A percentile compares a stretch with the other conserved stretches of the same genome.
Conservation (phyloP, 2,329 filamentous ascomycete genomes). For the Cryphonectria naterciae region DNA sequence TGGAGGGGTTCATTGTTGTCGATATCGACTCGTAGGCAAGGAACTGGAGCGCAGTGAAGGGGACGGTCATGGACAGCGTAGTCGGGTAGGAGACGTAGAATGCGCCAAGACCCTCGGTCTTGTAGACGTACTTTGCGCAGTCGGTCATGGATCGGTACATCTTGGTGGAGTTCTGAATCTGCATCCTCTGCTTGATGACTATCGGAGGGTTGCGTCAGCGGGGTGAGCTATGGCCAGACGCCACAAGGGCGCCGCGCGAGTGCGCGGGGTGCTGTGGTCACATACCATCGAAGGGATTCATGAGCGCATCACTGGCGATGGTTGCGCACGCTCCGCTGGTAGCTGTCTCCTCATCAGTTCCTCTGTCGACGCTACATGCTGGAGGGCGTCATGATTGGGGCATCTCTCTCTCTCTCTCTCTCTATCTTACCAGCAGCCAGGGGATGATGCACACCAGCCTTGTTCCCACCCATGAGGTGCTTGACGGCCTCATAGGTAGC, state of each 20-base stretch:
- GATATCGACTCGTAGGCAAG: constrained; percentile 97
- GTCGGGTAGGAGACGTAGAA: constrained; percentile 99
- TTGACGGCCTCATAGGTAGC: constrained; percentile 98
- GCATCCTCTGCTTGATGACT: constrained; percentile 99
- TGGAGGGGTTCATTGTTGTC: constrained; percentile 85
- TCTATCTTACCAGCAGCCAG: constrained; percentile 77
- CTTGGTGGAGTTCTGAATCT: constrained; percentile 88
- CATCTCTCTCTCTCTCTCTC: neutral
- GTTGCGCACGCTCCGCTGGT: constrained; percentile 93
- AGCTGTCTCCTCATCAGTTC: constrained; percentile 54
- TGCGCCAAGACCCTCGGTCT: constrained; percentile 81
- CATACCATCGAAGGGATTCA: constrained; percentile 98
- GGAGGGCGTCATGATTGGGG: neutral
- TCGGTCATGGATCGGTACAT: constrained; percentile 84
- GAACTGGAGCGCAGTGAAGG: constrained; percentile 96
- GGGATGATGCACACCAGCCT: constrained; percentile 84
- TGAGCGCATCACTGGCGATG: constrained; percentile 95
- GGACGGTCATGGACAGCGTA: constrained; percentile 97
- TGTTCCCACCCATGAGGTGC: constrained; percentile 92
- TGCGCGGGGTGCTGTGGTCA: neutral
- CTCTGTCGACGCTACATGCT: neutral
- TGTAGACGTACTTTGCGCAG: constrained; percentile 87
- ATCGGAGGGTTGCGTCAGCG: constrained; percentile 24
- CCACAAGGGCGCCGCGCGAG: neutral
- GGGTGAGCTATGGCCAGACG: neutral